Conservation (phyloP, 176 grass and related monocot species). For the Elaeis guineensis region DNA sequence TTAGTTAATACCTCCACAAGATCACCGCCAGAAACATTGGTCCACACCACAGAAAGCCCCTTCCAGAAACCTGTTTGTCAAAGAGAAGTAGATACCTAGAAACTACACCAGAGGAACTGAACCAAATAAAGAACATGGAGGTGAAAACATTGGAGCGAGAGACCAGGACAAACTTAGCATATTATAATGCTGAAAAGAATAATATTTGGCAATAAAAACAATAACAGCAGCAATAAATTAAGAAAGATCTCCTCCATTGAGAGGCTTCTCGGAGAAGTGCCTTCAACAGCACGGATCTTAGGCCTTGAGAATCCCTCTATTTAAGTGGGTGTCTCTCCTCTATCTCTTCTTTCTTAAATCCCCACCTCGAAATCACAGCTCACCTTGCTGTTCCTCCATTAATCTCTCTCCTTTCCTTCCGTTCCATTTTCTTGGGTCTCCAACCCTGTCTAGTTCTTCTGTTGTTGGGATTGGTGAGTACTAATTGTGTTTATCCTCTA, state of each 20-base stretch:
- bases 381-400: neutral
- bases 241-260: neutral
- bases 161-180: constrained; percentile 7
- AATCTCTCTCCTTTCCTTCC: neutral
- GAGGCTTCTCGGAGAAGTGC: constrained; percentile 11
- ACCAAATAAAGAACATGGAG: neutral
- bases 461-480: too few species aligned
- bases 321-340: neutral
- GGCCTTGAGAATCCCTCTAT: constrained; percentile 1
- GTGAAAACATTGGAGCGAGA: neutral
- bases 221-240: constrained; percentile 2
- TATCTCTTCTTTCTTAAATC: constrained; percentile 20
- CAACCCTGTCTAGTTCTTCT: too few species aligned
- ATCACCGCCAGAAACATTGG: neutral
- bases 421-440: neutral
- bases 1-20: neutral
- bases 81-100: neutral
- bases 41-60: neutral
- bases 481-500: too few species aligned
- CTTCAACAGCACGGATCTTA: constrained; percentile 8
- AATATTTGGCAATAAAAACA: neutral
- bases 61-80: neutral
- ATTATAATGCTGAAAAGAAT: constrained; percentile 4
- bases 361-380: constrained; percentile 8
- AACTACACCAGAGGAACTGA: neutral